Conservation (phyloP, 1,139 yeast genomes). For the Saccharomyces pastorianus region DNA sequence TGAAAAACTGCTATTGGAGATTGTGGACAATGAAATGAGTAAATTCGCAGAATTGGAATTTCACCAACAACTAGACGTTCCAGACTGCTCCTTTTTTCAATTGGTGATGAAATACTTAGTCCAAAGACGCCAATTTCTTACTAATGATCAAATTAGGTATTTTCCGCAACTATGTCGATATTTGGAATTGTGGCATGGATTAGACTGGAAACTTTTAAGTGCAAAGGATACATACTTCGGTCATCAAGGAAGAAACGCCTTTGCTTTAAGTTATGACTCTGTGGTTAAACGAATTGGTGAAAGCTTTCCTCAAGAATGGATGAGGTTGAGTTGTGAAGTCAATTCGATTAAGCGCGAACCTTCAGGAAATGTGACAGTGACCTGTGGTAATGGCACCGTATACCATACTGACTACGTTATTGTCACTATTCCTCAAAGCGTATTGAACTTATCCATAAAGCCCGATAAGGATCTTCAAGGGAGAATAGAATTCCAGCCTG, state of each 20-base stretch:
- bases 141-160: constrained; percentile 44
- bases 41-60: constrained; percentile 41
- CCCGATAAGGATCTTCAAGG: constrained; percentile 33
- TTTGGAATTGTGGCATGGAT: constrained; percentile 73
- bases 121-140: constrained; percentile 41
- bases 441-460: constrained; percentile 37
- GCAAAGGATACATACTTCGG: constrained; percentile 58
- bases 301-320: constrained; percentile 35
- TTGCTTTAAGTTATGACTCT: constrained; percentile 47
- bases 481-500: constrained; percentile 50
- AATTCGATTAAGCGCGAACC: constrained; percentile 32
- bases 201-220: constrained; percentile 57
- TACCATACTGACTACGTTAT: constrained; percentile 41
- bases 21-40: not conserved
- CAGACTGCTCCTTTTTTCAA: constrained; percentile 46
- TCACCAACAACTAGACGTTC: constrained; percentile 40
- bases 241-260: constrained; percentile 68
- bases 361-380: constrained; percentile 23
- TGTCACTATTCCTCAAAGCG: constrained; percentile 71
- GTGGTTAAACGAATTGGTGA: constrained; percentile 41
- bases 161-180: constrained; percentile 48
- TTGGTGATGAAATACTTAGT: constrained; percentile 42
- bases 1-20: not conserved
- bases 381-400: constrained; percentile 26
- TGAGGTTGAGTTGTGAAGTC: constrained; percentile 44